Evolutionary conservation across 2,329 filamentous ascomycete genomes (phyloP), one percentile per base, ranked within the genome.

Genomic region (Calonectria fujianensis): DNA sequence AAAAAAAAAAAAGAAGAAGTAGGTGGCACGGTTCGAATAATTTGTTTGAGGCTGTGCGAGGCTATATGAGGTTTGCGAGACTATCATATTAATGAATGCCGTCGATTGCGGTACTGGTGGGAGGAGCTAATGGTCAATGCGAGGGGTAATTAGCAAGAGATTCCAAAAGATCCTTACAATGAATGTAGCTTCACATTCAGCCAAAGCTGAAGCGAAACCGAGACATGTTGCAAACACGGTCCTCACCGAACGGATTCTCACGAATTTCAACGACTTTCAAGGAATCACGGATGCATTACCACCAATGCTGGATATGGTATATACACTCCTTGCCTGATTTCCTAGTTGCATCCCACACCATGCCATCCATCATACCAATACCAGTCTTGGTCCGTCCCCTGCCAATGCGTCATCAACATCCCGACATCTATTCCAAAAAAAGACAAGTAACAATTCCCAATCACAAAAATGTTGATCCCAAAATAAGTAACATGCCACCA

Each of bases 261-360:
- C 63, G 20, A 29, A 27, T 74, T 41, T 52, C 57, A 72, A 68
- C 63, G 20, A 29, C n/a, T 74, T 41, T 52, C 57, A 72, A 68
- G 66, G 64, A 73, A 70, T 65, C 63, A 48, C 63, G 65, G 51
- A 70, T 76, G 57, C 77, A 78, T 78, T 76, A 76, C 73, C 70
- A 72, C 54, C 63, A 72, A 72, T 24, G 54, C 45, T 73, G 69
- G 39, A 73, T 77, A 78, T 74, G 65, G 77, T 80, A 78, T 69
- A 77, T 78, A 77, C 72, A 75, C 69, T 75, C 74, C 63, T 74
- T 63, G 39, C 69, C 51, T 35, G 31, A 64, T 61, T 52, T 51
- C 74, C 72, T 57, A 24, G 66, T 65, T 27, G 24, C n/a, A 52
- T 70, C 32, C 54, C 37, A 18, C 31, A 14, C 51, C 64, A 52